Percentiles rank a stretch among this genome's conserved stretches.
phyloP scores from a whole-genome alignment of 1,139 yeast species.

The Groenewaldozyma sp. region DNA sequence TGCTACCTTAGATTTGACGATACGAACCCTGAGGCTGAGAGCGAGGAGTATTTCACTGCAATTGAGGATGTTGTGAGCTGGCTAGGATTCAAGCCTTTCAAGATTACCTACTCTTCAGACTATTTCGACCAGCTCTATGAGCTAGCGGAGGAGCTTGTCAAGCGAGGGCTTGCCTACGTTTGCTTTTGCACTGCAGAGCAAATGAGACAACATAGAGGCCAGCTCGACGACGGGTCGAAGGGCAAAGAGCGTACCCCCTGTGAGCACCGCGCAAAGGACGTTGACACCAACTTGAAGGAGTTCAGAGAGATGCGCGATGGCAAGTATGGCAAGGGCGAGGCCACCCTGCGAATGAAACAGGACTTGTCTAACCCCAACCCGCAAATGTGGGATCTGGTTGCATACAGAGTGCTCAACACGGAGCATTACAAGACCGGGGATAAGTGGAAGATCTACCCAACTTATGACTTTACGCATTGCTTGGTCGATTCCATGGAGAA shows the following conservation, averaged over 20 bases:
- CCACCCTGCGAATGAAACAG: conserved; percentile 94
- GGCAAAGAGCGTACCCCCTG: conserved; percentile 90
- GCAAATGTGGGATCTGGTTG: conserved; percentile 99
- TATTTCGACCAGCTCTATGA: conserved; percentile 83
- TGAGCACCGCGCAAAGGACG: conserved; percentile 56
- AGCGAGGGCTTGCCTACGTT: conserved; percentile 68
- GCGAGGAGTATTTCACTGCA: conserved; percentile 78
- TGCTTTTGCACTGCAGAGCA: conserved; percentile 93
- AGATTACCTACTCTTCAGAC: conserved; percentile 91
- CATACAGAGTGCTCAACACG: conserved; percentile 90
- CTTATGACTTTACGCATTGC: conserved; percentile 98
- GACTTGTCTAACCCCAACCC: conserved; percentile 88
- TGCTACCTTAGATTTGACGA: conserved; percentile 94
- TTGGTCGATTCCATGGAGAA: conserved; percentile 95
- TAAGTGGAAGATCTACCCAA: conserved; percentile 96
- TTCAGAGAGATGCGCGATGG: conserved; percentile 93
- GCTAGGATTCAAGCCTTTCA: conserved; percentile 92
- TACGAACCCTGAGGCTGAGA: conserved; percentile 98
- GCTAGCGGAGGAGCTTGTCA: conserved; percentile 73
- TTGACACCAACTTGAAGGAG: conserved; percentile 66
- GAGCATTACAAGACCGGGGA: conserved; percentile 94
- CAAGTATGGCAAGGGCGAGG: conserved; percentile 78
- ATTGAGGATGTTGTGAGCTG: conserved; percentile 79
- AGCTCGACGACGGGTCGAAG: conserved; percentile 81
- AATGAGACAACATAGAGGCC: conserved; percentile 82